Conservation (phyloP, 306 rosid genomes). For the Amphicarpaea edgeworthii region DNA sequence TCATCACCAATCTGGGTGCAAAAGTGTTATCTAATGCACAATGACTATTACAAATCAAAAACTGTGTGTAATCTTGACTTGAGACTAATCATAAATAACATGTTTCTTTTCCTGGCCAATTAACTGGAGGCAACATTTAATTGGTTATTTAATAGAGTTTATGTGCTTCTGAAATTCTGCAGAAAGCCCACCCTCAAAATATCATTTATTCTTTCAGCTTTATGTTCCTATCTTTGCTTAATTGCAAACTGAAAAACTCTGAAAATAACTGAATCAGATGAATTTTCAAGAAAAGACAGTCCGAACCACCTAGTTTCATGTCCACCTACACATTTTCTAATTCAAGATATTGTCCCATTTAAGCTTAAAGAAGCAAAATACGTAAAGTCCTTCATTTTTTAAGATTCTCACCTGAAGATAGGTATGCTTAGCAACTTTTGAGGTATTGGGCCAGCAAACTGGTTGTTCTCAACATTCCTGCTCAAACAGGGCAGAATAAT, state of each 20-base stretch:
- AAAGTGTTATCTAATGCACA: slow-evolving; percentile 26
- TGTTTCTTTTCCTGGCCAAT: slow-evolving; percentile 12
- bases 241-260: not conserved
- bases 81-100: slow-evolving; percentile 11
- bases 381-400: slow-evolving; percentile 14
- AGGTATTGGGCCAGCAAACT: slow-evolving; percentile 87
- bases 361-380: slow-evolving; percentile 37
- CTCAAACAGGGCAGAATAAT: slow-evolving; percentile 47
- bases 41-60: slow-evolving; percentile 22
- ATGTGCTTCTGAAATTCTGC: slow-evolving; percentile 2
- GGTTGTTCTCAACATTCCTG: slow-evolving; percentile 93
- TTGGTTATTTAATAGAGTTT: slow-evolving; percentile 18
- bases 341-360: slow-evolving; percentile 32
- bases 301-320: slow-evolving; percentile 28
- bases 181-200: not conserved
- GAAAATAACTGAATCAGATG: slow-evolving; percentile 6
- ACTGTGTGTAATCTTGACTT: slow-evolving; percentile 10
- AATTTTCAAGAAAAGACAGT: slow-evolving; percentile 6
- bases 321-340: slow-evolving; percentile 34
- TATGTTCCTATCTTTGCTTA: slow-evolving; percentile 18
- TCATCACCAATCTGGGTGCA: slow-evolving; percentile 5
- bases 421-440: slow-evolving; percentile 83
- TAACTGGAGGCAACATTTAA: slow-evolving; percentile 28
- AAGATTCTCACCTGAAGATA: slow-evolving; percentile 64
- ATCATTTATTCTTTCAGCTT: slow-evolving; percentile 7